Base-by-base conservation (phyloP, 306 rosid species). In the Lotus japonicus region DNA sequence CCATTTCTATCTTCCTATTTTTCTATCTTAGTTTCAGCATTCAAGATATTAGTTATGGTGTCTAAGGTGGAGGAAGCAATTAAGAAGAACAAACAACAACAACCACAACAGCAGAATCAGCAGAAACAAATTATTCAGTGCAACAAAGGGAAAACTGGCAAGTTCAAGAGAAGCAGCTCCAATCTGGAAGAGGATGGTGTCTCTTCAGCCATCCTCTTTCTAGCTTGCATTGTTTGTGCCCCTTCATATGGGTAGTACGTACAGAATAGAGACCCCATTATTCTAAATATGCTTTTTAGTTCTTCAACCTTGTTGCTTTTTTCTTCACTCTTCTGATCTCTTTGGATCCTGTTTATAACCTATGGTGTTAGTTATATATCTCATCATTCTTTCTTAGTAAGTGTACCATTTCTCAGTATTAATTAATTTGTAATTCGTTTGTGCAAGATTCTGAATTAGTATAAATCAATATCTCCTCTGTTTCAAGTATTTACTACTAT, bases 141-240 rank as follows among this genome's bases (percentile, higher is more conserved):
- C 69, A 92, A 90, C 86, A 90, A 90, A 88, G 88, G 87, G 10
- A 94, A 87, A 64, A 72, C 58, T 4, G 74, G 81, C 57, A 94
- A 87, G 61, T 94, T 94, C 89, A 94, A 94, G 83, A 90, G 99
- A 23, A 94, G 99, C 77, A 82, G 66, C 55, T 88, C 97, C 65
- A 80, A 80, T 61, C 64, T 86, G 8, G 99, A 87, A 72, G 95
- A 90, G 12, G 96, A 90, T 59, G 97, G 84, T n/a, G 90, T 75
- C 59, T 90, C 95, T 65, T 84, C 99, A 10, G 99, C 99, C 52
- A 90, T 94, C 78, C 89, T 94, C 73, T 80, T 90, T 77, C 97
- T 94, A 28, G 99, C 99, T 87, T 94, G 99, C 82, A 87, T 94
- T 33, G 99, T 88, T 56, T 90, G 90, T 78, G 52, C 92, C 12